Percentiles rank a stretch among this genome's conserved stretches.
Conservation (phyloP, 1,284 basidiomycete species). For the Pterulicium gracile region DNA sequence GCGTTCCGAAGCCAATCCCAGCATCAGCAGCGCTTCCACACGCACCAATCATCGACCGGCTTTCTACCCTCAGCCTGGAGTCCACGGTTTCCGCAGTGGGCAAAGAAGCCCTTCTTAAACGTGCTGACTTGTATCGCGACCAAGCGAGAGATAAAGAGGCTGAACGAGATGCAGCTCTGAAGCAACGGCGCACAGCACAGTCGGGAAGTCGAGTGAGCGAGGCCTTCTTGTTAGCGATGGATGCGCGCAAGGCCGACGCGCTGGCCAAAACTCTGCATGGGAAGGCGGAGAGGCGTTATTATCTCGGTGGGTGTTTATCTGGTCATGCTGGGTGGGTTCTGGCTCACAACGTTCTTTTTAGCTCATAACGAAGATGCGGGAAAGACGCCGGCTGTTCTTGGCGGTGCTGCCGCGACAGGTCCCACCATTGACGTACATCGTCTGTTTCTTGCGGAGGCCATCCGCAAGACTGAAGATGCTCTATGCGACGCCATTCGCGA, state of each 20-base stretch:
- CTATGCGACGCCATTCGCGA: background rate
- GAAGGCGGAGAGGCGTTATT: conserved; percentile 1
- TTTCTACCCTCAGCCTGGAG: background rate
- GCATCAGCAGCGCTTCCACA: background rate
- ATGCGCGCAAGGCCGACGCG: background rate
- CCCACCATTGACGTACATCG: background rate
- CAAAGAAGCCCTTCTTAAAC: conserved; percentile 1
- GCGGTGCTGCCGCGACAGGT: background rate
- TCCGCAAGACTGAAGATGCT: conserved; percentile 1
- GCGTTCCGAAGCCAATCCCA: background rate
- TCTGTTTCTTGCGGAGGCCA: background rate
- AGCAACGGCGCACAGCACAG: background rate
- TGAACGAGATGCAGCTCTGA: background rate
- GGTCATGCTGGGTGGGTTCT: background rate
- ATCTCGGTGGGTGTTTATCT: background rate
- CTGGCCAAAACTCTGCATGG: background rate
- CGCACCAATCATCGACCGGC: background rate
- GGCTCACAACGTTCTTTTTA: background rate
- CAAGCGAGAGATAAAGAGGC: background rate
- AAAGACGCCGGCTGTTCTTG: too few relatives aligned
- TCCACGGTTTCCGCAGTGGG: background rate
- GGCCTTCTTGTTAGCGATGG: background rate
- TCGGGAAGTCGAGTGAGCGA: background rate
- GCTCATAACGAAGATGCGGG: background rate
- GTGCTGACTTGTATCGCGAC: background rate